Evolutionary conservation across 2,329 filamentous ascomycete genomes (phyloP).

Genomic region (Cercospora sp.): DNA sequence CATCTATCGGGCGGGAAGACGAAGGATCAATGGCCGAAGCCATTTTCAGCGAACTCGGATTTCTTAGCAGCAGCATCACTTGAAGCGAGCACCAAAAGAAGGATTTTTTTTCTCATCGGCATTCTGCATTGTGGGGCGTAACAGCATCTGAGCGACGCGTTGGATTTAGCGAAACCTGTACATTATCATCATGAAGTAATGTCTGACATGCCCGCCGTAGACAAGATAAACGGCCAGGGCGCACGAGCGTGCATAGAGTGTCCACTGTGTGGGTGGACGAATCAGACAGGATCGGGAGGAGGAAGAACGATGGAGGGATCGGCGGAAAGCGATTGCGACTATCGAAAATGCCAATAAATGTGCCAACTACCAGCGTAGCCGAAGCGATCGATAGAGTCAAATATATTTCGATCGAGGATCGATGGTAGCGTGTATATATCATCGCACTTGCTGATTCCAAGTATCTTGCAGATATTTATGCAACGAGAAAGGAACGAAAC

Average conservation of each 20-base stretch:
- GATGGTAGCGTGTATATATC: background rate
- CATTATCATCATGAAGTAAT: background rate
- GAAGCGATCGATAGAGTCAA: background rate
- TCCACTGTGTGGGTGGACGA: background rate
- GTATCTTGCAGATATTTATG: background rate
- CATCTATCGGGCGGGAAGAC: constrained; percentile 7
- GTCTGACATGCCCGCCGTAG: background rate
- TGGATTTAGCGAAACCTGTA: background rate
- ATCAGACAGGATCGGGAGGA: background rate
- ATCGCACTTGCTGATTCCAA: background rate
- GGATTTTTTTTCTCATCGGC: background rate
- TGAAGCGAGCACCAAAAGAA: background rate
- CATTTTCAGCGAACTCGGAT: constrained; percentile 38
- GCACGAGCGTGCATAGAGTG: background rate
- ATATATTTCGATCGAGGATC: background rate
- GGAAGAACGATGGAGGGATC: background rate
- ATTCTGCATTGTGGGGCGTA: background rate
- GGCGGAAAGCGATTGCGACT: background rate
- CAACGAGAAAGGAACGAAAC: background rate
- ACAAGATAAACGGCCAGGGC: background rate
- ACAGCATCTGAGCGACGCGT: background rate
- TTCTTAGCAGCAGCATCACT: constrained; percentile 31
- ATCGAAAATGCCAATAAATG: background rate
- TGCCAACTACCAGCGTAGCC: background rate
- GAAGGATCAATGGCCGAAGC: constrained; percentile 29